A percentile compares a stretch with the other conserved stretches of the same genome.
These are phyloP conservation scores for Saturnispora quitensis DNA, from an alignment of 805 yeast genomes.

Conservation along the genomic window DNA sequence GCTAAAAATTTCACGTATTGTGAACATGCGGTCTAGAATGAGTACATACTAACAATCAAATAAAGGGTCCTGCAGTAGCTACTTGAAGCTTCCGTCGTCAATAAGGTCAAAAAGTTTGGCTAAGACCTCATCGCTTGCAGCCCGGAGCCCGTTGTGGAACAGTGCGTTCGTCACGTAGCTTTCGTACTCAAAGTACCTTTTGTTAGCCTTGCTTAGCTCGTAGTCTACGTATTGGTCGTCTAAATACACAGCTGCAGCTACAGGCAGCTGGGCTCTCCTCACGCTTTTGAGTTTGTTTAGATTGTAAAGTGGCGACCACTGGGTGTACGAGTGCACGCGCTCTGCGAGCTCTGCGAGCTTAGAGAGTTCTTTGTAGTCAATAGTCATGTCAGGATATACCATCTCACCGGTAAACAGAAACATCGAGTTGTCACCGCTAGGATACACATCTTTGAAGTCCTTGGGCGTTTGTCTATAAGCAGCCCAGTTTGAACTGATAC, in stretches of 20 bases:
- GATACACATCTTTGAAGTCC: conserved; percentile 18
- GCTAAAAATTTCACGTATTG: neutral
- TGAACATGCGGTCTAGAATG: neutral
- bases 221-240: conserved; percentile 47
- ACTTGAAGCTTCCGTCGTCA: conserved; percentile 24
- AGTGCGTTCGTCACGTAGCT: conserved; percentile 38
- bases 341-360: conserved; percentile 33
- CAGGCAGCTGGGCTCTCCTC: conserved; percentile 24
- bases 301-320: conserved; percentile 22
- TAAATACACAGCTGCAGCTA: conserved; percentile 42
- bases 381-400: conserved; percentile 39
- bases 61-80: neutral
- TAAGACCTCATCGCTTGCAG: conserved; percentile 32
- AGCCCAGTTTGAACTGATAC: conserved; percentile 36
- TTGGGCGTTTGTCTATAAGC: conserved; percentile 29
- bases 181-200: conserved; percentile 24
- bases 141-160: conserved; percentile 44
- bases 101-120: conserved; percentile 32
- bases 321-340: conserved; percentile 25
- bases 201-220: conserved; percentile 24
- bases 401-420: conserved; percentile 19
- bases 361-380: conserved; percentile 37
- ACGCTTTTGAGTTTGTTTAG: conserved; percentile 17
- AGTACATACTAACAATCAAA: neutral
- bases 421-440: neutral